phyloP scores from a whole-genome alignment of 1,284 basidiomycete species.

The Fomes fomentarius region DNA sequence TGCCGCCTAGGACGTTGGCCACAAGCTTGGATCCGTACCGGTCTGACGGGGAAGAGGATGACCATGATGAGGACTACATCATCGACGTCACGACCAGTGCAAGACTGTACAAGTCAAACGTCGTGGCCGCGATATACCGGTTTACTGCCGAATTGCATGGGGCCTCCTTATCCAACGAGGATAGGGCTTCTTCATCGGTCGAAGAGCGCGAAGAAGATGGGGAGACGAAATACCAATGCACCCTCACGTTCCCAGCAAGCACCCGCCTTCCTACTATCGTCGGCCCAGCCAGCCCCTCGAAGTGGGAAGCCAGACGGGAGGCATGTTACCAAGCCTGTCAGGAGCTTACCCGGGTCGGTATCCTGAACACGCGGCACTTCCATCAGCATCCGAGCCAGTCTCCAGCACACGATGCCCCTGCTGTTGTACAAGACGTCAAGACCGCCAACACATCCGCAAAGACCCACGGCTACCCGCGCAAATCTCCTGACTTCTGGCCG shows the following conservation, averaged over 20 bases:
- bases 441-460: constrained; percentile 23
- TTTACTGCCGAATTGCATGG: constrained; percentile 7
- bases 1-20: constrained; percentile 48
- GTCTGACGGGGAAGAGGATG: constrained; percentile 50
- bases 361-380: constrained; percentile 56
- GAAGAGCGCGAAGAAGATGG: constrained; percentile 13
- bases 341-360: constrained; percentile 49
- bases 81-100: constrained; percentile 61
- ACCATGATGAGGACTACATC: constrained; percentile 42
- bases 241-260: constrained; percentile 48
- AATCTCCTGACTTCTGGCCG: constrained; percentile 65
- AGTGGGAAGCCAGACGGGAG: constrained; percentile 55
- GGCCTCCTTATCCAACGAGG: background rate
- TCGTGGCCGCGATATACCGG: constrained; percentile 31
- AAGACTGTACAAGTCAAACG: constrained; percentile 56
- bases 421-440: constrained; percentile 3
- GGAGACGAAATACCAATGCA: constrained; percentile 41
- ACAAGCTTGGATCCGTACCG: constrained; percentile 46
- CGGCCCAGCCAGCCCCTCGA: constrained; percentile 49
- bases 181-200: background rate
- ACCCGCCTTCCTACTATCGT: constrained; percentile 43
- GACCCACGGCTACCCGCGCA: constrained; percentile 49
- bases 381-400: constrained; percentile 39
- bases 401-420: background rate
- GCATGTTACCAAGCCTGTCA: constrained; percentile 51